A percentile compares a stretch with the other conserved stretches of the same genome.
phyloP scores from a whole-genome alignment of 495 filamentous ascomycete genomes.

The Aspergillus mulundensis region DNA sequence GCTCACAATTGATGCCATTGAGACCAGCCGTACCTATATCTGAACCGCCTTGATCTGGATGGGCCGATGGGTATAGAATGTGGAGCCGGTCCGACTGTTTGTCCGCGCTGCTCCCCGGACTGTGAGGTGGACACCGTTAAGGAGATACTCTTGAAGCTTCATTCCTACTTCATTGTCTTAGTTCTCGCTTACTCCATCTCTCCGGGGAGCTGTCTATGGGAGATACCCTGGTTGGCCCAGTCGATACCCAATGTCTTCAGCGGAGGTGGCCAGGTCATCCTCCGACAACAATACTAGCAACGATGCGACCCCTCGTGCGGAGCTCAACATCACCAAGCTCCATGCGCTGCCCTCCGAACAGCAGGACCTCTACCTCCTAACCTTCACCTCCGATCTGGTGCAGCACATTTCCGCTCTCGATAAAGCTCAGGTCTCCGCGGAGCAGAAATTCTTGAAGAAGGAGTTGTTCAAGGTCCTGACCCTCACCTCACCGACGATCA shows the following conservation, averaged over 20 bases:
- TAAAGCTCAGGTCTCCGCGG: slow-evolving; percentile 71
- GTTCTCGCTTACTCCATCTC: not conserved
- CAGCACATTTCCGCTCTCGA: slow-evolving; percentile 72
- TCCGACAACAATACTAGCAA: slow-evolving; percentile 18
- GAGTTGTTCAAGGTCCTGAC: slow-evolving; percentile 88
- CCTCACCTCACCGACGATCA: slow-evolving; percentile 77
- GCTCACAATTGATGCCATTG: slow-evolving; percentile 18
- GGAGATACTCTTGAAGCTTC: not conserved
- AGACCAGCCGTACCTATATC: not conserved
- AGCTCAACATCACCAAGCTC: slow-evolving; percentile 85
- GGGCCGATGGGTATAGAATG: not conserved
- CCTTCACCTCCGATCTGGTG: slow-evolving; percentile 78
- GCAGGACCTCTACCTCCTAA: slow-evolving; percentile 89
- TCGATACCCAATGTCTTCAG: slow-evolving; percentile 37
- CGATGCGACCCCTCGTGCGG: slow-evolving; percentile 38
- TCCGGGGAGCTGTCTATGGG: slow-evolving; percentile 19
- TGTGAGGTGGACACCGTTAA: slow-evolving; percentile 13
- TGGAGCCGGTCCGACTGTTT: slow-evolving; percentile 34
- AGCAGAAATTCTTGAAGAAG: slow-evolving; percentile 84
- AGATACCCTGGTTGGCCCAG: slow-evolving; percentile 18
- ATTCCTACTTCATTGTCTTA: slow-evolving; percentile 5
- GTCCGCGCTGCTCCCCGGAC: slow-evolving; percentile 33
- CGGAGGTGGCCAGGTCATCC: slow-evolving; percentile 28
- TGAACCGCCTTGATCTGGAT: not conserved
- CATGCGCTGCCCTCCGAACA: slow-evolving; percentile 90